Base-by-base conservation (phyloP, 495 filamentous ascomycete species). In the Acidomyces sp. region DNA sequence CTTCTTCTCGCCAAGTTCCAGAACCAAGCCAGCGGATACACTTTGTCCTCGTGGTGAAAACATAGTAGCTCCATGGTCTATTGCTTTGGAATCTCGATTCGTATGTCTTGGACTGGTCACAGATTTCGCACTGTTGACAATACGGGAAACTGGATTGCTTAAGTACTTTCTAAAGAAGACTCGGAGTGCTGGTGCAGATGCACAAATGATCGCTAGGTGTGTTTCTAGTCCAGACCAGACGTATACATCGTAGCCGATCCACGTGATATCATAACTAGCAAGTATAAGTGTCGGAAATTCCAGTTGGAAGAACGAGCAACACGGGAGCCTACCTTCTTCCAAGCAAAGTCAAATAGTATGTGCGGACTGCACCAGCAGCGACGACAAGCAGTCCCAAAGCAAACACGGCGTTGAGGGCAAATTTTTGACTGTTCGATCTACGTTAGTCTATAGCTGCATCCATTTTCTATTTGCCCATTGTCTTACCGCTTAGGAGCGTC, bases 181-280 rank as follows among this genome's bases (percentile, higher is more conserved):
- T 12, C 57, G 55, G 4, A 58, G 41, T 3, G 53, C 53, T 0
- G 57, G 57, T 0, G 51, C 55, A n/a, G 43, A 56, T 0, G 55
- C 57, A 36, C 50, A 56, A 16, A 60, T 53, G 26, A 57, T 46
- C 4, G 39, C 57, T 3, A 60, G 51, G n/a, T 55, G 45, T 10
- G 46, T 34, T 46, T 60, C 57, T 11, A 60, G 34, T 6, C 13
- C 7, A 7, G 40, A 29, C 40, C 41, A 49, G 33, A 45, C 19
- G 39, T 34, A 44, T 20, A 40, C 13, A 17, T 39, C 16, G 30
- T 31, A 49, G 9, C 40, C 34, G 6, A 27, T 19, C 39, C 45
- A 48, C 21, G 31, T 43, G 12, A 43, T 21, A 28, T 48, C 38
- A 34, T 39, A 41, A 4, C 17, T 19, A n/a, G n/a, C n/a, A n/a